Evolutionary conservation across 83 land plant species (phyloP), one percentile per base, ranked within the genome.

Genomic region (Diphasiastrum complanatum): DNA sequence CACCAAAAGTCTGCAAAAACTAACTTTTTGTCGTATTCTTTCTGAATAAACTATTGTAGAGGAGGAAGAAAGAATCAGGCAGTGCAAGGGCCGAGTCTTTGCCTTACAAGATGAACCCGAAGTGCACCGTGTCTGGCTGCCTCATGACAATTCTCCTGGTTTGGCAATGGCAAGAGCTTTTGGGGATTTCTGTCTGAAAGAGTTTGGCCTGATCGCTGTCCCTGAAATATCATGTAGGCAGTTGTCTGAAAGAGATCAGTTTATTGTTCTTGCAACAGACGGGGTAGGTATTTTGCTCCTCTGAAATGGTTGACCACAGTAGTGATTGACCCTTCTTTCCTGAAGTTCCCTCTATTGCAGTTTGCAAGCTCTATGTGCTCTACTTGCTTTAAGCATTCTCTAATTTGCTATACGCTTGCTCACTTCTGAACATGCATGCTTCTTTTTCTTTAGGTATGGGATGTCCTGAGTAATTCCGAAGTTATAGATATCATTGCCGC

Each of bases 101-200:
- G 59, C 59, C 35, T 30, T 55, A 12, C 59, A 55, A 11, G 59
- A 55, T 27, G 59, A 55, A 30, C 59, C 59, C n/a, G 59, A 55
- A 19, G 59, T 55, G 14, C 59, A 55, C 35, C 59, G 59, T 14
- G 59, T 55, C 11, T 55, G 59, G 59, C 59, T 55, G 35, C 59
- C 59, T 16, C 59, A 55, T 30, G 59, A 55, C 6, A 55, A 55
- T 30, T 55, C 59, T 25, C 59, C 59, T 14, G 59, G 59, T 35
- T 35, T 55, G 38, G 59, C 59, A 30, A 55, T 55, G 59, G 59
- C 59, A 6, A 55, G 59, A 30, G 59, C 59, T 16, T 55, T 55
- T 33, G 59, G 59, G 19, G 59, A 55, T 27, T 55, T 55, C 19
- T 55, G n/a, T n/a, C n/a, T n/a, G n/a, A n/a, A n/a, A n/a, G n/a